These are phyloP conservation scores for Zygnema circumcarinatum DNA, from an alignment of 139 green algal species.

Conservation along the genomic window DNA sequence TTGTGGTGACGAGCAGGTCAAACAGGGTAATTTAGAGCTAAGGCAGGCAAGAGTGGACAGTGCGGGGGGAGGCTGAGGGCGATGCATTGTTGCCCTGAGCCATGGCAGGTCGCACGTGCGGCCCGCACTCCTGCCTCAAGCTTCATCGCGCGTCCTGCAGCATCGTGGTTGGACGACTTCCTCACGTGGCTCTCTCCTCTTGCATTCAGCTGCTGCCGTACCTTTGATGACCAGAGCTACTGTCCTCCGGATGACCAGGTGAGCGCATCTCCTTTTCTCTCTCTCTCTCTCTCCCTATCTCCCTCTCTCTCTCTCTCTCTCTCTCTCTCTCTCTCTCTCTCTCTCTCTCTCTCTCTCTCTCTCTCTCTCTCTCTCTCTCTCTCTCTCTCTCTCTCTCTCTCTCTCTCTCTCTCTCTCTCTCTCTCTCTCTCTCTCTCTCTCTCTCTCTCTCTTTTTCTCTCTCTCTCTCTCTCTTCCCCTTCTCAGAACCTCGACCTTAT, in stretches of 20 bases:
- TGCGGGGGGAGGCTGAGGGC: too few relatives aligned
- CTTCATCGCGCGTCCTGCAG: slow-evolving; percentile 77
- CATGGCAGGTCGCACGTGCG: slow-evolving; percentile 61
- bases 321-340: not conserved
- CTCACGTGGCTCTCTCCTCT: slow-evolving; percentile 81
- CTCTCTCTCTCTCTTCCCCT: not conserved
- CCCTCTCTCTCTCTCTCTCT: not conserved
- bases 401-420: not conserved
- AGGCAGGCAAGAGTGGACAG: too few relatives aligned
- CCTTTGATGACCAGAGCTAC: slow-evolving; percentile 35
- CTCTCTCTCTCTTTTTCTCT: not conserved
- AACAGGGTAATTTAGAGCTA: too few relatives aligned
- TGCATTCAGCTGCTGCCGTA: slow-evolving; percentile 74
- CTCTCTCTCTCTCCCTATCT: not conserved
- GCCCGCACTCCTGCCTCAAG: slow-evolving; percentile 58
- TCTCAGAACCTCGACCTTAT: not conserved
- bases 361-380: slow-evolving; percentile 30
- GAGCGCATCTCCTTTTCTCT: not conserved
- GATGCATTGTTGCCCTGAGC: too few relatives aligned
- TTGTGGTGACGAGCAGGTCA: too few relatives aligned
- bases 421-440: not conserved
- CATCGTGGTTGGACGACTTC: slow-evolving; percentile 94
- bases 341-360: not conserved
- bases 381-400: not conserved
- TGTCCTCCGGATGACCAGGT: slow-evolving; percentile 62